Conservation (phyloP, 768 basidiomycete genomes). For the Coprinopsis sp. region DNA sequence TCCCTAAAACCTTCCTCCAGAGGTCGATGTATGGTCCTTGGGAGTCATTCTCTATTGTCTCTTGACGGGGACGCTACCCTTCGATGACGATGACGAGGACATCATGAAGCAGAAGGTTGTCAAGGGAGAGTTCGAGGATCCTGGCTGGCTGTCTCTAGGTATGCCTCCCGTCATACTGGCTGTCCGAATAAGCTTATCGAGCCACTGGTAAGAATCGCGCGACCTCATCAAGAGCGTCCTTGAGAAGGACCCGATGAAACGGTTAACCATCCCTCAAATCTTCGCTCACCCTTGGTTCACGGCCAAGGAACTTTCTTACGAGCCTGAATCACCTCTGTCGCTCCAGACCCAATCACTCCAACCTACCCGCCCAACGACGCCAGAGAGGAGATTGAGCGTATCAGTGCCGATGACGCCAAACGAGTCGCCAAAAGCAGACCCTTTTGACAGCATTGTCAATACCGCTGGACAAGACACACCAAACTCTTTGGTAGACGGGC, state of each 20-base stretch:
- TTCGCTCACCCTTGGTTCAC: constrained; percentile 86
- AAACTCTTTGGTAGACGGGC: constrained; percentile 46
- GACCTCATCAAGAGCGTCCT: constrained; percentile 77
- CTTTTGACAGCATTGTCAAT: constrained; percentile 34
- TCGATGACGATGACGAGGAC: constrained; percentile 84
- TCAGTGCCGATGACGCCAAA: constrained; percentile 60
- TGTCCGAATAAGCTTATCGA: constrained; percentile 4
- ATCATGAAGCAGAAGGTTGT: constrained; percentile 84
- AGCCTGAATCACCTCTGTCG: constrained; percentile 26
- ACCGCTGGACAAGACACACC: constrained; percentile 25
- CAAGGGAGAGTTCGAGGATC: constrained; percentile 84
- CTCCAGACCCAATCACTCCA: constrained; percentile 22
- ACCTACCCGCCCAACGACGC: constrained; percentile 15
- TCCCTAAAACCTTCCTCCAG: constrained; percentile 35
- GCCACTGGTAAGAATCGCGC: constrained; percentile 74
- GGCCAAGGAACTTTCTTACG: constrained; percentile 29
- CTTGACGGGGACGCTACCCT: constrained; percentile 84
- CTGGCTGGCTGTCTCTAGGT: constrained; percentile 89
- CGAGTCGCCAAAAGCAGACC: constrained; percentile 37
- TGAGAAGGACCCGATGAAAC: constrained; percentile 67
- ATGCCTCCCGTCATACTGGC: constrained; percentile 15
- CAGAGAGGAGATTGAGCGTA: constrained; percentile 23
- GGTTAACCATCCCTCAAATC: constrained; percentile 80
- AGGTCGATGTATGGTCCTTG: constrained; percentile 95
- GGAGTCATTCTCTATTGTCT: constrained; percentile 89